Evolutionary conservation across 495 filamentous ascomycete species (phyloP), one percentile per base, ranked within the genome.

Genomic region (Podospora australis): DNA sequence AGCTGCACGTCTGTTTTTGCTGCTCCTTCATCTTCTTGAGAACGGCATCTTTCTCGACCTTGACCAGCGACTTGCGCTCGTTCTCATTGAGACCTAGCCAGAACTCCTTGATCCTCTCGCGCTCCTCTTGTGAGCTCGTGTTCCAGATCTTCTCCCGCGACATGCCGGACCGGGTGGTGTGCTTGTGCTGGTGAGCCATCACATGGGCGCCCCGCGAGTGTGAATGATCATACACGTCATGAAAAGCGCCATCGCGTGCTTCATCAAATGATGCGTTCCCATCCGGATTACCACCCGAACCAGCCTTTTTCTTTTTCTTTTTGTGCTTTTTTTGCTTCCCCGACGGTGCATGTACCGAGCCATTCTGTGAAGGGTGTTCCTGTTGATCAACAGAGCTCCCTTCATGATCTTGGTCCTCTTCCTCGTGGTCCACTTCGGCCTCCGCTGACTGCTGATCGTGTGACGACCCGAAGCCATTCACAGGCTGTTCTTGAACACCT

Each of bases 21-120:
- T 99, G 92, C 65, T 99, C 94, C 70, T 99, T 98, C 92, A 99
- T 99, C 70, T 99, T 99, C 55, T 87, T 87, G 44, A 99, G 68
- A 1, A 99, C 92, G 5, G 94, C 92, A 69, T 97, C 90, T 63
- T 99, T 99, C 69, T 99, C 92, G 9, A 99, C 90, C 65, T 95
- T 96, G 53, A 99, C 90, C 30, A 99, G 72, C 4, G 87, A 88
- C 52, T 91, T 88, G 43, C 92, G 82, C 50, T 99, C 91, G 36
- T 90, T 85, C 64, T 99, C 94, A 48, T 88, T 88, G 21, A 99
- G 68, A n/a, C 88, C 90, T 26, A 99, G 76, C 92, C 92, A 99
- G 68, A 97, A 99, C 47, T 95, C 87, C 59, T 95, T 94, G 62
- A 99, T 99, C 52, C 92, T 84, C 64, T 96, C 89, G 11, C 92